phyloP scores from a whole-genome alignment of 768 basidiomycete genomes.

The Pisolithus marmoratus region DNA sequence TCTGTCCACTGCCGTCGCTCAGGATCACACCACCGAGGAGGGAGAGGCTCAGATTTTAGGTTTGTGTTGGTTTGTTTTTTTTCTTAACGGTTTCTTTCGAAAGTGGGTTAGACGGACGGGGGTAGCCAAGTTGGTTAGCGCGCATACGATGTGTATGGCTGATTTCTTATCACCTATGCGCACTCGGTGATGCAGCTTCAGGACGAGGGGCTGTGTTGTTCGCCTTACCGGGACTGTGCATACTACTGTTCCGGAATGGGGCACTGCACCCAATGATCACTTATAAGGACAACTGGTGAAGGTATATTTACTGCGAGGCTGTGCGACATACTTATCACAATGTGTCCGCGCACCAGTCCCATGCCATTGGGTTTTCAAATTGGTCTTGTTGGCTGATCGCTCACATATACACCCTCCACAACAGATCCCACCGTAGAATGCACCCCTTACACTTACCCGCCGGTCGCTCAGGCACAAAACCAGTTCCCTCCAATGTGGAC shows the following conservation, averaged over 20 bases:
- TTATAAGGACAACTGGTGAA: no score
- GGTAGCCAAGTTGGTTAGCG: not conserved
- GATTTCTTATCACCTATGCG: not conserved
- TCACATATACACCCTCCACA: slow-evolving; percentile 1
- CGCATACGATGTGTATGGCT: not conserved
- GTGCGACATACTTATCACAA: not conserved
- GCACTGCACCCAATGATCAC: no score
- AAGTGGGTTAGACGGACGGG: not conserved
- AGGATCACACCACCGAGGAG: slow-evolving; percentile 26
- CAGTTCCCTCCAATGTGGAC: slow-evolving; percentile 39
- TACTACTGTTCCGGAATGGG: no score
- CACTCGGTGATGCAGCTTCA: not conserved
- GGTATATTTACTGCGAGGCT: not conserved
- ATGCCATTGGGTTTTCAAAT: not conserved
- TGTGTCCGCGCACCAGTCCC: not conserved
- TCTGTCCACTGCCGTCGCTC: slow-evolving; percentile 3
- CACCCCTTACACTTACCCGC: slow-evolving; percentile 35
- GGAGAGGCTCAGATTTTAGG: slow-evolving; percentile 31
- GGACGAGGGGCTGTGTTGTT: no score
- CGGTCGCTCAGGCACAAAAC: slow-evolving; percentile 21
- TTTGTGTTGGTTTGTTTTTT: slow-evolving; percentile 8
- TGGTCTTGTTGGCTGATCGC: not conserved
- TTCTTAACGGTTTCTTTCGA: not conserved
- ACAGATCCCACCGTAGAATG: slow-evolving; percentile 34
- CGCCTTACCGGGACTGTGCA: no score